A percentile compares a stretch with the other conserved stretches of the same genome.
phyloP scores from a whole-genome alignment of 2,329 filamentous ascomycete species.

The Cladosporium sp. region DNA sequence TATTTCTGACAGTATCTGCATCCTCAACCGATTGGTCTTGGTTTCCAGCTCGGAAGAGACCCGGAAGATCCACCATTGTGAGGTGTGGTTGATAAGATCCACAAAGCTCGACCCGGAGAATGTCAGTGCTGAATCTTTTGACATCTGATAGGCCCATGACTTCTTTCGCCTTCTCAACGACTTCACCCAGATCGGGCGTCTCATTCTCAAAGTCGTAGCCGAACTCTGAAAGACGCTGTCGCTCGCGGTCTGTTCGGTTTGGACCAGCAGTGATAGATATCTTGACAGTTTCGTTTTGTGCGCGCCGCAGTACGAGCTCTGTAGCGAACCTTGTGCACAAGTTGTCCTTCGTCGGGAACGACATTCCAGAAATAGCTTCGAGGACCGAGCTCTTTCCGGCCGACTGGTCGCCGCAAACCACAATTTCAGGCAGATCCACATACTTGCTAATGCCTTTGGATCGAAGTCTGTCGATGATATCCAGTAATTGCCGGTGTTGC shows the following conservation, averaged over 20 bases:
- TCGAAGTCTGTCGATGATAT: conserved; percentile 1
- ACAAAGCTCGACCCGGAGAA: conserved; percentile 50
- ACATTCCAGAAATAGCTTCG: conserved; percentile 61
- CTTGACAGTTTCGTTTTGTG: conserved; percentile 12
- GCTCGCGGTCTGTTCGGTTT: conserved; percentile 7
- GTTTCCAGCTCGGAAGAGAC: conserved; percentile 39
- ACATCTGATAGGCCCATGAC: conserved; percentile 50
- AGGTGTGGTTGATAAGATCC: conserved; percentile 44
- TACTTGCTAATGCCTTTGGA: background rate
- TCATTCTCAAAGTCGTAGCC: conserved; percentile 13
- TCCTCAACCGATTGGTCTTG: conserved; percentile 30
- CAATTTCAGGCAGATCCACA: conserved; percentile 35
- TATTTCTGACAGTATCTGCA: conserved; percentile 25
- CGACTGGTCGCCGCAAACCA: conserved; percentile 62
- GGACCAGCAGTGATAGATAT: conserved; percentile 11
- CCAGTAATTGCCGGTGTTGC: conserved; percentile 3
- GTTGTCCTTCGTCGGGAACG: conserved; percentile 57
- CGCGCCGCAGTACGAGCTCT: conserved; percentile 6
- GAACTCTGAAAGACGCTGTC: conserved; percentile 8
- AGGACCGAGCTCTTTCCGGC: conserved; percentile 64
- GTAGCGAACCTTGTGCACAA: conserved; percentile 48
- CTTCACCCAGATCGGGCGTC: conserved; percentile 41
- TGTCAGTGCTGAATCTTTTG: conserved; percentile 44
- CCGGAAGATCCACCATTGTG: conserved; percentile 40
- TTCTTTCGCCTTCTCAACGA: conserved; percentile 56